These are phyloP conservation scores for Camillea tinctor DNA, from an alignment of 2,329 filamentous ascomycete species.

Conservation along the genomic window DNA sequence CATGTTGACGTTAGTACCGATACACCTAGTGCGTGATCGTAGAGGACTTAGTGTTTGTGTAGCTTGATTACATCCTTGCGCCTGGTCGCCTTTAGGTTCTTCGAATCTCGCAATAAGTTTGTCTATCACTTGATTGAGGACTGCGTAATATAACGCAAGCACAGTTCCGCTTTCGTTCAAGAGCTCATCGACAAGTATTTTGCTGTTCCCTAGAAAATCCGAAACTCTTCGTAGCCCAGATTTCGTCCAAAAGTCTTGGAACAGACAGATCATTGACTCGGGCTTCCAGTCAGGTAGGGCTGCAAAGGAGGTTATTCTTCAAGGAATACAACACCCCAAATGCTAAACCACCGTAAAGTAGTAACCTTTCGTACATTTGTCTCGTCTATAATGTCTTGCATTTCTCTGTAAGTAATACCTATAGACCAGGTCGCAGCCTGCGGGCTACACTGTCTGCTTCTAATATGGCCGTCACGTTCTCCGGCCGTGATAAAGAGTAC, in stretches of 20 bases:
- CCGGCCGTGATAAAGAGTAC: not conserved
- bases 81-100: not conserved
- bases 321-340: not conserved
- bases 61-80: not conserved
- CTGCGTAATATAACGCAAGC: not conserved
- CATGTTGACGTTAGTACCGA: too few species aligned
- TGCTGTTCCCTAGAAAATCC: not conserved
- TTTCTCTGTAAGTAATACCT: not conserved
- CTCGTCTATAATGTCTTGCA: not conserved
- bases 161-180: not conserved
- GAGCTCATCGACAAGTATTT: not conserved
- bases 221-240: not conserved
- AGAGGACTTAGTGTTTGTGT: not conserved
- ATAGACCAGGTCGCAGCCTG: not conserved
- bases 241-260: not conserved
- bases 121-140: not conserved
- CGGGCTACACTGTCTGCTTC: not conserved
- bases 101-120: not conserved
- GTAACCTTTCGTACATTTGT: not conserved
- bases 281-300: not conserved
- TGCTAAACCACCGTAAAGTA: not conserved
- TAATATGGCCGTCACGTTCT: not conserved
- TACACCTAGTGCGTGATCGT: too few species aligned
- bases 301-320: not conserved
- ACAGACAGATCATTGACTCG: not conserved